phyloP scores from a whole-genome alignment of 176 grass and related monocot species.

The Aegilops speltoides region DNA sequence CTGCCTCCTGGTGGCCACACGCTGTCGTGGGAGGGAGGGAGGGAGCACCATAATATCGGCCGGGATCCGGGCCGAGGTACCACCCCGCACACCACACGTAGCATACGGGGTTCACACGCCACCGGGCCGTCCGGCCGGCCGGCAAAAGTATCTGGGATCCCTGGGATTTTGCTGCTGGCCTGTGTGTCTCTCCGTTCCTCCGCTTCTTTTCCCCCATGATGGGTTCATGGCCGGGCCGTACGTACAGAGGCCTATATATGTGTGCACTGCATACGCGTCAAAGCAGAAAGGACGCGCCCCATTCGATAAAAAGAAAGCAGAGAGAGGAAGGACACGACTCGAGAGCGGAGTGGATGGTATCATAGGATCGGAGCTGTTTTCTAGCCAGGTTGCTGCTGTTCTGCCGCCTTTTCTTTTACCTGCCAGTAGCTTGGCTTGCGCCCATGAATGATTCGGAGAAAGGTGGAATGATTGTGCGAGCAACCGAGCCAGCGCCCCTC shows the following conservation, averaged over 20 bases:
- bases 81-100: background rate
- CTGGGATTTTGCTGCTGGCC: background rate
- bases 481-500: background rate
- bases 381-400: background rate
- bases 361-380: background rate
- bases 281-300: background rate
- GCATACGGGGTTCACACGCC: slow-evolving; percentile 49
- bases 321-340: background rate
- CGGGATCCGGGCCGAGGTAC: background rate
- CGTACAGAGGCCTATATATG: background rate
- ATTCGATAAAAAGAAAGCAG: too few relatives aligned
- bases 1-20: slow-evolving; percentile 3
- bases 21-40: background rate
- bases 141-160: background rate
- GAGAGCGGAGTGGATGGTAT: background rate
- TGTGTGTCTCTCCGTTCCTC: background rate
- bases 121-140: background rate
- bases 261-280: background rate
- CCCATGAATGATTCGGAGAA: slow-evolving; percentile 24
- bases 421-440: background rate
- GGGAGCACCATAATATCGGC: slow-evolving; percentile 35
- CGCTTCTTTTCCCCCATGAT: background rate
- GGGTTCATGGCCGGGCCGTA: background rate
- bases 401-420: background rate
- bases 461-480: slow-evolving; percentile 12